Conservation (phyloP, 306 rosid species). For the Acacia acuminata region DNA sequence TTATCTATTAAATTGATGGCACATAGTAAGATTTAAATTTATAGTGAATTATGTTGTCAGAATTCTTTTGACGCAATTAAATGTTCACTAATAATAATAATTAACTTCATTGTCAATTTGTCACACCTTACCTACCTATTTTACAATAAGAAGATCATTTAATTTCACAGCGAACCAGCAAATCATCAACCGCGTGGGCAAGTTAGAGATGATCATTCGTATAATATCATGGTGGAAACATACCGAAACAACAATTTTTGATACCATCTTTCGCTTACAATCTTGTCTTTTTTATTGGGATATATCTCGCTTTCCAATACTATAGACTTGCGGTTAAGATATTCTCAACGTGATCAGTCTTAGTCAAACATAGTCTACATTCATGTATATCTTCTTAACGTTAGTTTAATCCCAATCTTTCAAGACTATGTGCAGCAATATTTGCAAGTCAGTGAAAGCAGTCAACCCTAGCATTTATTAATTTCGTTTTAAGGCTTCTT, state of each 20-base stretch:
- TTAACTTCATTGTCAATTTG: not conserved
- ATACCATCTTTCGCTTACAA: not conserved
- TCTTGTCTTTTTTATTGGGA: not conserved
- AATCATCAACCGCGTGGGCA: not conserved
- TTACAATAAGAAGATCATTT: not conserved
- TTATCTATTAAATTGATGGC: not conserved
- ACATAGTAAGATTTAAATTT: not conserved
- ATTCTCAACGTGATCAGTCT: not conserved
- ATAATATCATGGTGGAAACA: constrained; percentile 15
- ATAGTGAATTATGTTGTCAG: not conserved
- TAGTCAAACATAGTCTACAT: not conserved
- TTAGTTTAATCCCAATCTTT: not conserved
- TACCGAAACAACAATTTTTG: constrained; percentile 9
- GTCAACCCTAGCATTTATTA: not conserved
- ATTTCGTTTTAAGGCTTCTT: not conserved
- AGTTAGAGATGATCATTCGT: not conserved
- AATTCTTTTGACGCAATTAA: not conserved
- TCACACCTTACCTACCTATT: not conserved
- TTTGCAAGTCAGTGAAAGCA: not conserved
- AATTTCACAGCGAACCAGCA: not conserved
- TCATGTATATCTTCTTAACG: constrained; percentile 1
- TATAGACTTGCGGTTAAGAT: not conserved
- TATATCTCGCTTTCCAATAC: not conserved
- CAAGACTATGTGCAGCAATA: not conserved
- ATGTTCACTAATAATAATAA: not conserved